A percentile compares a stretch with the other conserved stretches of the same genome.
phyloP scores from a whole-genome alignment of 108 stramenopile species.

The Nitzschia palea region DNA sequence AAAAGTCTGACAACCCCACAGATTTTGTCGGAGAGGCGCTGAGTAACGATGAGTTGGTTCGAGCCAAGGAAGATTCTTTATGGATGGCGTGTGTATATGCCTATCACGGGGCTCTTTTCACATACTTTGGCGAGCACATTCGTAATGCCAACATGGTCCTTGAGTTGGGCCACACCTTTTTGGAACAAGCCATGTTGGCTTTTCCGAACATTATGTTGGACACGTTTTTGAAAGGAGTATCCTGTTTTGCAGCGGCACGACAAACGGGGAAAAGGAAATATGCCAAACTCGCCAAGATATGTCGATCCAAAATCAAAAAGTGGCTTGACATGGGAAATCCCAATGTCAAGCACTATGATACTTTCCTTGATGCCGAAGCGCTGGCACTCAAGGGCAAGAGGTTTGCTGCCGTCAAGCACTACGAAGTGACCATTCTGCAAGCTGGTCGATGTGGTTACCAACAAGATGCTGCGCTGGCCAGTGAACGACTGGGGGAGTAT shows the following conservation, averaged over 20 bases:
- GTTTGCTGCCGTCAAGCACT: not conserved
- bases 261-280: conserved; percentile 14
- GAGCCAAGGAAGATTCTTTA: not conserved
- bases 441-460: not conserved
- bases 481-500: conserved; percentile 6
- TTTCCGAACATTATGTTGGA: not conserved
- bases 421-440: conserved; percentile 2
- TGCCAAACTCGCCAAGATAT: not conserved
- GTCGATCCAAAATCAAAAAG: not conserved
- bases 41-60: not conserved
- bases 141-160: not conserved
- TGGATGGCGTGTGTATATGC: not conserved
- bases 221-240: conserved; percentile 7
- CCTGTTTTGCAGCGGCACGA: conserved; percentile 23
- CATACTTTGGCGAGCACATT: conserved; percentile 8
- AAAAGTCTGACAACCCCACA: conserved; percentile 12
- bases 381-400: not conserved
- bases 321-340: conserved; percentile 26
- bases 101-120: not conserved
- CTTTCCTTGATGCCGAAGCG: conserved; percentile 5
- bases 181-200: not conserved
- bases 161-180: not conserved
- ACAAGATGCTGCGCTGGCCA: conserved; percentile 14
- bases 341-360: conserved; percentile 9
- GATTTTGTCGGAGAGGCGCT: not conserved